Evolutionary conservation across 495 filamentous ascomycete genomes (phyloP), one percentile per base, ranked within the genome.

Genomic region (Aspergillus haitiensis): DNA sequence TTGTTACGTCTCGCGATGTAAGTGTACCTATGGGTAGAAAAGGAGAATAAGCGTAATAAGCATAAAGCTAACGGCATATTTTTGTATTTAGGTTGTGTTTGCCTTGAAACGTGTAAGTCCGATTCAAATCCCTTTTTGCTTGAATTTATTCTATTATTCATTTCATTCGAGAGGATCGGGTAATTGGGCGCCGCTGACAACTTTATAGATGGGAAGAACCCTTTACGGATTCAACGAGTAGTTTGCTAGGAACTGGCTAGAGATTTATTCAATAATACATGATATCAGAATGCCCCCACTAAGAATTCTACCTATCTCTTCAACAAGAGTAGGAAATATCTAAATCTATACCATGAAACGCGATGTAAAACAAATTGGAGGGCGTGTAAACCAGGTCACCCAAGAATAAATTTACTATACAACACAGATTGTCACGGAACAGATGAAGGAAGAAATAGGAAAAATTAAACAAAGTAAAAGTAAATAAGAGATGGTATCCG

Each of bases 1-100:
- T 87, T 0, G 78, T 90, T 4, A 88, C 84, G 0, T 79, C 86
- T 2, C 71, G 79, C 5, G 88, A 91, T 69, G 88, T 88, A 64
- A 73, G 84, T 77, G 33, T 34, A 11, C 32, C 21, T 37, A 15
- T 7, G 5, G 31, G 27, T 16, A 9, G n/a, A 18, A 21, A 21
- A 7, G 27, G 16, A 21, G 15, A 21, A 7, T 16, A 35, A 37
- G 31, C 7, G 1, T 31, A 21, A 7, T 16, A 35, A 37, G 31
- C 7, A 3, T 31, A 9, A 42, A 18, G 21, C 5, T 59, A 10
- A 13, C 21, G n/a, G 21, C 10, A 47, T 47, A 16, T 47, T 21
- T 8, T 47, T 15, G 15, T 21, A 35, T 36, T 31, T 55, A 90
- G 87, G 86, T 90, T 4, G 77, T 88, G 7, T 86, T 83, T 58